Evolutionary conservation across 1,284 basidiomycete species (phyloP), one percentile per base, ranked within the genome.

Genomic region (Moniliophthora roreri): DNA sequence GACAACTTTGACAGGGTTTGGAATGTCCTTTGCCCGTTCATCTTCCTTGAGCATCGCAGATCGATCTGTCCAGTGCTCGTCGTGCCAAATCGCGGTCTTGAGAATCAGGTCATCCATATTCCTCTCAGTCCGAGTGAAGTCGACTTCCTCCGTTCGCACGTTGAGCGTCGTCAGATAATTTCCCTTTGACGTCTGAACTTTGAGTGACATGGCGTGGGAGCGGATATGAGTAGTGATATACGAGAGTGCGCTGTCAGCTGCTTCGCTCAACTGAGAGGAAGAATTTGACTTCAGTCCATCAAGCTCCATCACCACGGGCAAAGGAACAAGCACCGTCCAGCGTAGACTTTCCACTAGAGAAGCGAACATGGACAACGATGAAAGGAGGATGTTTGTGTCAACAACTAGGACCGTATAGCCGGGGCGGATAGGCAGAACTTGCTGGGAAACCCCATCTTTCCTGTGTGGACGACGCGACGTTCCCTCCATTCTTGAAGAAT

Each of bases 101-200:
- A 99, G 79, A 57, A 98, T 98, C 49, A 97, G 79, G 66, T 98
- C 95, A 67, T 99, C 96, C 87, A 98, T 94, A 56, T 82, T 93
- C 32, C 89, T 78, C 47, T 91, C 90, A 69, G 78, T 75, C 32
- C 70, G 72, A 18, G 76, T 68, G 62, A 95, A 93, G 58, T 93
- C 87, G 58, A 96, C 82, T 56, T 91, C 82, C 69, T 99, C 96
- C 1, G 83, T 87, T 11, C 95, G 85, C 38, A 98, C 85, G 60
- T 75, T 87, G 34, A 99, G 79, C 48, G 89, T 90, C 1, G 82
- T 79, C 1, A 99, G 79, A 68, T 98, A 98, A 68, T 98, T 99
- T 60, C 96, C 96, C 56, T 89, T 88, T 13, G 89, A 91, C 0
- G 97, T 99, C 70, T 95, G 94, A 9, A 98, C 87, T 73, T 98